Base-by-base conservation (phyloP, 2,329 filamentous ascomycete species). In the Alternaria sp. region DNA sequence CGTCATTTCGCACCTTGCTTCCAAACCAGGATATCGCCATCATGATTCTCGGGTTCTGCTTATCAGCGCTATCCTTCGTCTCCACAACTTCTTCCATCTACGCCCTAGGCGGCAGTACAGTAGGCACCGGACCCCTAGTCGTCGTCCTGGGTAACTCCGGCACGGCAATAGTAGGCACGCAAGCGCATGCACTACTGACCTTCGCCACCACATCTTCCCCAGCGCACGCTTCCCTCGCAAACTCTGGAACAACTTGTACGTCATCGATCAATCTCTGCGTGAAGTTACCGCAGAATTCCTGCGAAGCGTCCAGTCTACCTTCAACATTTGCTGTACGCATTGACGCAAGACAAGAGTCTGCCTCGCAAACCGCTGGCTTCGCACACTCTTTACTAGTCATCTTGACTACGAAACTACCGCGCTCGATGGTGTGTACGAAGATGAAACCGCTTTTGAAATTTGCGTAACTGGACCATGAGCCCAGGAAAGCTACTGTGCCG, bases 401-500 rank as follows among this genome's bases (percentile, higher is more conserved):
- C 56, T 75, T 77, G 30, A 78, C 66, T 14, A 77, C 70, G 32
- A 73, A 77, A 3, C 63, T 71, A 25, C 75, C 75, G 30, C 75
- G 69, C 70, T 77, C 75, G 56, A 78, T 78, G 18, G 74, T 77
- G 58, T 77, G 75, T 4, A 78, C 72, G 60, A 77, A 74, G 52
- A 76, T 74, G 54, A 66, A 77, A 3, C 73, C 75, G 16, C 68
- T 73, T 58, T 72, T 73, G 65, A 77, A 78, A 32, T 66, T 53
- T 2, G 75, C 69, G 54, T 81, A 81, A 18, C 69, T 75, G 40
- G 74, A 75, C 80, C 80, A 81, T 6, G 72, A 75, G 8, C 79
- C 79, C 5, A 80, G 72, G 63, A 80, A 82, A 10, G 77, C 74
- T 5, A 80, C 65, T 6, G 66, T 66, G 22, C 80, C 80, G 10